These are phyloP conservation scores for Catunica adiposa DNA, from an alignment of 2,329 filamentous ascomycete species.

Conservation along the genomic window DNA sequence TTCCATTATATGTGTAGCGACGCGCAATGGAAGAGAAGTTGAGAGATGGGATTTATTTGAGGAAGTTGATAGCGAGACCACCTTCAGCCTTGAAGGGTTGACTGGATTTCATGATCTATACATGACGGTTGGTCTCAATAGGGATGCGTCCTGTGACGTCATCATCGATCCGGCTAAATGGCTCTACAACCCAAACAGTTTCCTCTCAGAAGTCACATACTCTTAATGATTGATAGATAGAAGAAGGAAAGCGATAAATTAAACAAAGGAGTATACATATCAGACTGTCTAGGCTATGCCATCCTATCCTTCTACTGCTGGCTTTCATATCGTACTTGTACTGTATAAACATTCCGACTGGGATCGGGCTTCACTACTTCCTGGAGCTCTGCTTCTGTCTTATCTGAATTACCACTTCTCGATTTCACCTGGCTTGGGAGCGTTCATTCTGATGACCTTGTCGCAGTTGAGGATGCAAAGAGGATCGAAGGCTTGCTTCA, in stretches of 20 bases:
- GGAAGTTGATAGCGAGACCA: slow-evolving; percentile 33
- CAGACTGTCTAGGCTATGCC: neutral
- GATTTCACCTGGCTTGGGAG: slow-evolving; percentile 27
- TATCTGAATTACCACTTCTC: slow-evolving; percentile 25
- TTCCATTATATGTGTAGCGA: slow-evolving; percentile 51
- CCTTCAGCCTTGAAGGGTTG: slow-evolving; percentile 43
- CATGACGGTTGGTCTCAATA: slow-evolving; percentile 44
- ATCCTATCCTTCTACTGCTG: neutral
- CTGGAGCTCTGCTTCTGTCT: neutral
- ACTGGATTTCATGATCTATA: slow-evolving; percentile 57
- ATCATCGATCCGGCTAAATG: neutral
- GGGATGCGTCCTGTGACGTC: neutral
- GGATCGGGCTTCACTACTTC: neutral
- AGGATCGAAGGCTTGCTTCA: slow-evolving; percentile 69
- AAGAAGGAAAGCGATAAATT: no score
- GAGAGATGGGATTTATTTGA: slow-evolving; percentile 60
- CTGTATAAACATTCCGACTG: neutral
- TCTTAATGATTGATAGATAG: no score
- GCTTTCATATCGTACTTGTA: neutral
- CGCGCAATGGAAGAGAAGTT: slow-evolving; percentile 41
- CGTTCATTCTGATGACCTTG: slow-evolving; percentile 48
- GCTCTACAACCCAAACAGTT: neutral
- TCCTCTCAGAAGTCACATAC: no score
- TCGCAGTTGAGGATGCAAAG: slow-evolving; percentile 53
- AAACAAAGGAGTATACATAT: neutral